Conservation (phyloP, 768 basidiomycete species). For the Boletus rufocinnamomeus region DNA sequence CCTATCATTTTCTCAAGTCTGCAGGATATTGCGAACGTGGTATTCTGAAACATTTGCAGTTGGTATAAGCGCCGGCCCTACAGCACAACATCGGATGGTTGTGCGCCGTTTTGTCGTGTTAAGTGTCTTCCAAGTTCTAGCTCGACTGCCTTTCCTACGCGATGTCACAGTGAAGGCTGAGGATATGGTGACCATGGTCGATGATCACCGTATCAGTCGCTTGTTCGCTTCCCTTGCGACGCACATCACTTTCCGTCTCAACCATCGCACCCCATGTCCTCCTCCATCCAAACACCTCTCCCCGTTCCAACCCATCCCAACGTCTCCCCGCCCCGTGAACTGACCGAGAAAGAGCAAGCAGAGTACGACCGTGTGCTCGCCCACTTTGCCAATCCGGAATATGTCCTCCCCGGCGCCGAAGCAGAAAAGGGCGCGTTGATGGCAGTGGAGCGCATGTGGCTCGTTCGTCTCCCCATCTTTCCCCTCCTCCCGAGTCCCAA, state of each 20-base stretch:
- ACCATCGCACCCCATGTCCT: conserved; percentile 11
- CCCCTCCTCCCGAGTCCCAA: neutral
- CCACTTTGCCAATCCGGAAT: conserved; percentile 58
- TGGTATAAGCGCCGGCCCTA: no score
- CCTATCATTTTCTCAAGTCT: no score
- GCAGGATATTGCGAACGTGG: no score
- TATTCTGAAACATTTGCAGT: no score
- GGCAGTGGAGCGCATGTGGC: conserved; percentile 78
- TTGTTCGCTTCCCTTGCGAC: neutral
- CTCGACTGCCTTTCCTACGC: neutral
- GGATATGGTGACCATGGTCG: no score
- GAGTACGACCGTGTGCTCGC: conserved; percentile 55
- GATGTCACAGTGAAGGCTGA: no score
- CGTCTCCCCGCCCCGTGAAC: conserved; percentile 36
- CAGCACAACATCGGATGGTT: no score
- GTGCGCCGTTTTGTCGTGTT: no score
- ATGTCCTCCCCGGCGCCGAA: conserved; percentile 49
- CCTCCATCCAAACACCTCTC: conserved; percentile 21
- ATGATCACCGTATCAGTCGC: neutral
- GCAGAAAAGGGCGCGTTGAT: conserved; percentile 47
- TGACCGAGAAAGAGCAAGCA: conserved; percentile 48
- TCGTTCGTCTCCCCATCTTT: conserved; percentile 42
- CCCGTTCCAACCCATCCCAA: conserved; percentile 30
- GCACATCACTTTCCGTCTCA: neutral
- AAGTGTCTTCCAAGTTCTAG: no score